Base-by-base conservation (phyloP, 208 protist genomes). In the Acanthamoeba divionensis region DNA sequence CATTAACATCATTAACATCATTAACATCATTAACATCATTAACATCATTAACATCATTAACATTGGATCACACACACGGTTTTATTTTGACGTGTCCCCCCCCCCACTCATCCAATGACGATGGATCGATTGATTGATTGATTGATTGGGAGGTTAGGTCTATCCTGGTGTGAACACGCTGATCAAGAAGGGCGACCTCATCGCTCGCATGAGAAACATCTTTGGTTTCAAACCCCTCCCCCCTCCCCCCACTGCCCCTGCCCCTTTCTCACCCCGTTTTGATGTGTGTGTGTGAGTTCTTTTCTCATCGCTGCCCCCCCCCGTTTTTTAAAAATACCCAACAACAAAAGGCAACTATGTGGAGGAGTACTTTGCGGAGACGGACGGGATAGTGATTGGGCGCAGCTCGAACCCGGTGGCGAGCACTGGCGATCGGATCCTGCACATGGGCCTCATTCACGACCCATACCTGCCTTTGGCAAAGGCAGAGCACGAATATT, bases 311-410 rank as follows among this genome's bases (percentile, higher is more conserved):
- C n/a, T n/a, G n/a, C n/a, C n/a, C n/a, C n/a, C n/a, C n/a, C n/a
- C n/a, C n/a, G n/a, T n/a, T n/a, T n/a, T n/a, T n/a, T n/a, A n/a
- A n/a, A n/a, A n/a, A n/a, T n/a, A n/a, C n/a, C n/a, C n/a, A n/a
- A n/a, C n/a, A n/a, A n/a, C n/a, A n/a, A n/a, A 41, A 79, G 91
- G 91, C 44, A 89, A 92, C 33, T 29, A 85, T 24, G 65, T 91
- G 29, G 60, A 71, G 41, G 52, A 50, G 29, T 92, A 92, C 77
- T 52, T 62, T 26, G 73, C 90, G 47, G 62, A 65, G 24, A 36
- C 66, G 29, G 91, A 92, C 69, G 91, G 91, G 38, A 90, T 93
- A 48, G 77, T 93, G 18, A 71, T 93, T 62, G 91, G 91, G 44
- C 66, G 65, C n/a, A 83, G 47, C 31, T 63, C 90, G 47, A 91